These are phyloP conservation scores for Aspergillus hancockii DNA, from an alignment of 495 filamentous ascomycete genomes.

Conservation along the genomic window DNA sequence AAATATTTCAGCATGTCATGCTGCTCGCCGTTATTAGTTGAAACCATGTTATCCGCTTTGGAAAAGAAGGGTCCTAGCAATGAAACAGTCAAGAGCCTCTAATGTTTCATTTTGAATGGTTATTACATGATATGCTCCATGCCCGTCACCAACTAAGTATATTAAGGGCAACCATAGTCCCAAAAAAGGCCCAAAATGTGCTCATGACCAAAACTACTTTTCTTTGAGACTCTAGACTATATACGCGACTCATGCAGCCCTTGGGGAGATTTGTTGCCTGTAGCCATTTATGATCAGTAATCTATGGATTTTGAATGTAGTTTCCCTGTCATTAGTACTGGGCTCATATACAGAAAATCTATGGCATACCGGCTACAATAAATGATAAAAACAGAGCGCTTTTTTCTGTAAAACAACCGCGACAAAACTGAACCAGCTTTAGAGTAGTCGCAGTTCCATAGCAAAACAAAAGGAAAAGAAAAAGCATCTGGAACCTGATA, in stretches of 20 bases:
- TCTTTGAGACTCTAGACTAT: not conserved
- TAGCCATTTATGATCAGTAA: too few species aligned
- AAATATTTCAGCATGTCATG: not conserved
- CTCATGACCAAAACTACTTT: not conserved
- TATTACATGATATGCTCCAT: constrained; percentile 2
- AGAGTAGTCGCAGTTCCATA: not conserved
- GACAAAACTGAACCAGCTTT: not conserved
- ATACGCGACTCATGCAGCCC: too few species aligned
- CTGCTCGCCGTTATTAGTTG: not conserved
- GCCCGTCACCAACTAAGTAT: not conserved
- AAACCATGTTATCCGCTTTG: not conserved
- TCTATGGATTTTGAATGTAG: too few species aligned
- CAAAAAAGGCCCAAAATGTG: not conserved
- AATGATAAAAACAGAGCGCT: too few species aligned
- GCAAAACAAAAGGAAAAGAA: not conserved
- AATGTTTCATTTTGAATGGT: not conserved
- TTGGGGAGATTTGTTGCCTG: too few species aligned
- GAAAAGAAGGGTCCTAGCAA: not conserved
- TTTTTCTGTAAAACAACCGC: too few species aligned
- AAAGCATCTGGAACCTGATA: not conserved
- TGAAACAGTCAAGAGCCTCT: constrained; percentile 1
- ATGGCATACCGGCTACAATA: not conserved
- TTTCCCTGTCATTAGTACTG: not conserved
- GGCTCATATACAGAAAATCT: not conserved
- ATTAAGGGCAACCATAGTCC: not conserved